A percentile compares a stretch with the other conserved stretches of the same genome.
Conservation (phyloP, 2,329 filamentous ascomycete species). For the Paecilomyces sp. region DNA sequence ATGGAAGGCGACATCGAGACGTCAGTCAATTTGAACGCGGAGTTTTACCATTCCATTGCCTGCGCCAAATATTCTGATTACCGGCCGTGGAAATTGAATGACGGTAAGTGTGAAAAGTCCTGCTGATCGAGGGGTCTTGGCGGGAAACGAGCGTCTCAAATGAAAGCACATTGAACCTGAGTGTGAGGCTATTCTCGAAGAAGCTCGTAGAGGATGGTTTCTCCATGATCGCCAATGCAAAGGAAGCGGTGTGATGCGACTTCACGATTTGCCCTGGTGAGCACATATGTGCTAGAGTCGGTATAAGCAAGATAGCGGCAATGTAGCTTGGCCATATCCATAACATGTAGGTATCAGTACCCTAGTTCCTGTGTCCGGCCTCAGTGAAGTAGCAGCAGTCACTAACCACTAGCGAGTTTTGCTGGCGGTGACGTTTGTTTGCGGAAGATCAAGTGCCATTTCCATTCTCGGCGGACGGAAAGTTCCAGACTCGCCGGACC, state of each 20-base stretch:
- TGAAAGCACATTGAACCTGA: constrained; percentile 18
- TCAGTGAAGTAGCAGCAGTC: background rate
- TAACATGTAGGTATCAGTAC: no score
- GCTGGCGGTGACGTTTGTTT: background rate
- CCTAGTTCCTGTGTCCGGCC: background rate
- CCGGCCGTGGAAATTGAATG: constrained; percentile 28
- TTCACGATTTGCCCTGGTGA: background rate
- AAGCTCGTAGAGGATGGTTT: background rate
- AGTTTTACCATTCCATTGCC: constrained; percentile 20
- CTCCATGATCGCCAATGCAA: background rate
- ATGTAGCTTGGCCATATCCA: background rate
- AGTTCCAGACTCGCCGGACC: background rate
- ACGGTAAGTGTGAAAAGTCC: constrained; percentile 20
- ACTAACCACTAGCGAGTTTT: background rate
- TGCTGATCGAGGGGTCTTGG: constrained; percentile 18
- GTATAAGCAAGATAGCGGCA: background rate
- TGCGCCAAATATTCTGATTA: constrained; percentile 26
- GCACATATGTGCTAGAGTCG: background rate
- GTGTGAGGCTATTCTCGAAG: constrained; percentile 13
- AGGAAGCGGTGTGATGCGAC: background rate
- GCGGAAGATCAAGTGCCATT: background rate
- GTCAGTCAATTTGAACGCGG: constrained; percentile 13
- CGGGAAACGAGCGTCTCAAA: constrained; percentile 20
- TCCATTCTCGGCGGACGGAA: background rate
- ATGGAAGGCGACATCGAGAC: constrained; percentile 18